These are phyloP conservation scores for Radiomyces spectabilis DNA, from an alignment of 192 early-diverging fungal species.

Conservation along the genomic window DNA sequence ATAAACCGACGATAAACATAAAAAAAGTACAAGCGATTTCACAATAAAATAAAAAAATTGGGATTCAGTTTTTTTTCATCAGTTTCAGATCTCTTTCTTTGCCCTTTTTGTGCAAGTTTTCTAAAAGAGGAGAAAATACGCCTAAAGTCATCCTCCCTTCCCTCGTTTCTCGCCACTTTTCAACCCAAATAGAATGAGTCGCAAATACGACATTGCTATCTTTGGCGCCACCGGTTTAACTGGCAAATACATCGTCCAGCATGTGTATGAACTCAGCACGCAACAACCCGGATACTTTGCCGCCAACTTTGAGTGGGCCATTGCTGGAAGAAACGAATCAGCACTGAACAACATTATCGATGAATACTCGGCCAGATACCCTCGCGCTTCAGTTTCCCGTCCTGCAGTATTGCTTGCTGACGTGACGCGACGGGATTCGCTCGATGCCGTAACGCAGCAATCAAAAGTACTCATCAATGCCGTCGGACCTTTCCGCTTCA, in stretches of 20 bases:
- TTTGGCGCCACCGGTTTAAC: constrained; percentile 60
- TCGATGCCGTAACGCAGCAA: constrained; percentile 13
- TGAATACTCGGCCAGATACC: constrained; percentile 5
- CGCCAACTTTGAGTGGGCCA: constrained; percentile 14
- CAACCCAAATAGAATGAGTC: constrained; percentile 6
- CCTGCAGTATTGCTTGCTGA: constrained; percentile 39
- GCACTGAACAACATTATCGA: constrained; percentile 7
- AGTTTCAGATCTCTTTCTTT: too few species aligned
- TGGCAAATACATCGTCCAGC: constrained; percentile 40
- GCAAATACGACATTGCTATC: constrained; percentile 35
- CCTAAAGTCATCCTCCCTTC: too few species aligned
- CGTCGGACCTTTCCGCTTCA: constrained; percentile 60
- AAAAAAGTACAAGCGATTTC: too few species aligned
- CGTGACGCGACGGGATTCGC: constrained; percentile 20
- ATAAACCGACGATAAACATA: too few species aligned
- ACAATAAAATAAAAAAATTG: too few species aligned
- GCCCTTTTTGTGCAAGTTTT: too few species aligned
- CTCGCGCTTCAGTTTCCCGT: background rate
- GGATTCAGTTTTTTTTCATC: too few species aligned
- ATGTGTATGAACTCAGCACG: constrained; percentile 22
- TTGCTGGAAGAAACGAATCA: constrained; percentile 15
- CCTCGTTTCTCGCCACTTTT: too few species aligned
- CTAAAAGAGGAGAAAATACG: too few species aligned
- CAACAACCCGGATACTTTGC: constrained; percentile 3
- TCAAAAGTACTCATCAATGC: constrained; percentile 44